A percentile compares a stretch with the other conserved stretches of the same genome.
phyloP scores from a whole-genome alignment of 495 filamentous ascomycete genomes.

The Rhypophila decipiens region DNA sequence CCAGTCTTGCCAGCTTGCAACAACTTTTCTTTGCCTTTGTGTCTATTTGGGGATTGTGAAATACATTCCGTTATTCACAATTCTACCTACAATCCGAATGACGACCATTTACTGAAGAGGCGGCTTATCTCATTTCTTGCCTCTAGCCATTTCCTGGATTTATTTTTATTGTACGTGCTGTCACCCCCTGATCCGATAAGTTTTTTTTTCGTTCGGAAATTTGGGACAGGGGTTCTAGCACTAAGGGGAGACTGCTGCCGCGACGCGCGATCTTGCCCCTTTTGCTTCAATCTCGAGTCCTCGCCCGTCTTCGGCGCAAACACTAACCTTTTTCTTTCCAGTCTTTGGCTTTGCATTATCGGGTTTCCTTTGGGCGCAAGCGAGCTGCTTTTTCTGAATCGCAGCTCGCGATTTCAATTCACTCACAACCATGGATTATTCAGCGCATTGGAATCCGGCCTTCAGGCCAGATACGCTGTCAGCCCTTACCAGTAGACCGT shows the following conservation, averaged over 20 bases:
- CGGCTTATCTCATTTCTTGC: no score
- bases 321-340: not conserved
- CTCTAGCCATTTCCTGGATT: conserved; percentile 4
- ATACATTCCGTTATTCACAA: not conserved
- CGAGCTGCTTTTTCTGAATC: conserved; percentile 10
- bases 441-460: conserved; percentile 49
- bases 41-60: not conserved
- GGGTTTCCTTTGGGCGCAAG: conserved; percentile 18
- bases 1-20: conserved; percentile 23
- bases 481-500: conserved; percentile 11
- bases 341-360: conserved; percentile 12
- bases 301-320: not conserved
- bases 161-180: conserved; percentile 13
- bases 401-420: conserved; percentile 25
- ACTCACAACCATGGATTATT: conserved; percentile 32
- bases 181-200: conserved; percentile 4
- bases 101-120: conserved; percentile 15
- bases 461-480: conserved; percentile 43
- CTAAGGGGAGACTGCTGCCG: not conserved
- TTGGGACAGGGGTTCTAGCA: conserved; percentile 10
- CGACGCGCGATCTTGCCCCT: conserved; percentile 4
- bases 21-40: conserved; percentile 4
- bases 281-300: not conserved
- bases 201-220: not conserved
- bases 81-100: not conserved